These are phyloP conservation scores for Pelargonium myrrhifolium DNA, from an alignment of 441 rosid species.

Conservation along the genomic window DNA sequence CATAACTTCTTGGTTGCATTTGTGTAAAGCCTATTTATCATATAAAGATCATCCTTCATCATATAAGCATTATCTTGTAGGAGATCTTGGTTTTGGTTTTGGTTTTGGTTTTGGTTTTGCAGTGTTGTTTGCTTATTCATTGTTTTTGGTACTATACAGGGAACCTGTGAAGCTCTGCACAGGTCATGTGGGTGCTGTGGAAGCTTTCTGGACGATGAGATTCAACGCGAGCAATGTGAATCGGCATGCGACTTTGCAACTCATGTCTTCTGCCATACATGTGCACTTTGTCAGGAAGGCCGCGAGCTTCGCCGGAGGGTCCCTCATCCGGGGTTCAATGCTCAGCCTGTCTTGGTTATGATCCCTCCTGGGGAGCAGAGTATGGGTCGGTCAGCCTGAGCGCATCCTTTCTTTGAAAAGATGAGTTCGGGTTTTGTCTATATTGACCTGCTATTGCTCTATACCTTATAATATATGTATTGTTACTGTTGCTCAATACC, in stretches of 20 bases:
- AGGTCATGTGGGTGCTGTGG: constrained; percentile 86
- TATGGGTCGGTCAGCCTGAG: constrained; percentile 57
- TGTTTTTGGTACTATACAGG: constrained; percentile 37
- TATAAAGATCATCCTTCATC: too few species aligned
- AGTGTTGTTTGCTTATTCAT: background rate
- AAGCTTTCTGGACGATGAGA: constrained; percentile 57
- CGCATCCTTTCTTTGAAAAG: background rate
- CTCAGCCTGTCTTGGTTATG: constrained; percentile 63
- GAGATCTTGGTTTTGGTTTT: too few species aligned
- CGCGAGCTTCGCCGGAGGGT: constrained; percentile 83
- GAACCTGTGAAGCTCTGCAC: constrained; percentile 71
- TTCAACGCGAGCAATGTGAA: constrained; percentile 72
- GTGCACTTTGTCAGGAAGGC: constrained; percentile 97
- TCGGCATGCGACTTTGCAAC: constrained; percentile 67
- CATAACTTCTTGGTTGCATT: too few species aligned
- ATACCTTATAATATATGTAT: background rate
- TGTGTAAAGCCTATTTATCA: too few species aligned
- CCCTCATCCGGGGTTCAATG: constrained; percentile 79
- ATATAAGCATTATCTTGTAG: background rate
- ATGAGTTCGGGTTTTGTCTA: background rate
- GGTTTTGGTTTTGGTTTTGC: background rate
- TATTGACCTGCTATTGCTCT: background rate
- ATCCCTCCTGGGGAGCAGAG: constrained; percentile 70
- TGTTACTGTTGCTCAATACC: background rate
- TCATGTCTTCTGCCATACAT: constrained; percentile 65